Conservation (phyloP, 768 basidiomycete species). For the Lentinula lateritia region DNA sequence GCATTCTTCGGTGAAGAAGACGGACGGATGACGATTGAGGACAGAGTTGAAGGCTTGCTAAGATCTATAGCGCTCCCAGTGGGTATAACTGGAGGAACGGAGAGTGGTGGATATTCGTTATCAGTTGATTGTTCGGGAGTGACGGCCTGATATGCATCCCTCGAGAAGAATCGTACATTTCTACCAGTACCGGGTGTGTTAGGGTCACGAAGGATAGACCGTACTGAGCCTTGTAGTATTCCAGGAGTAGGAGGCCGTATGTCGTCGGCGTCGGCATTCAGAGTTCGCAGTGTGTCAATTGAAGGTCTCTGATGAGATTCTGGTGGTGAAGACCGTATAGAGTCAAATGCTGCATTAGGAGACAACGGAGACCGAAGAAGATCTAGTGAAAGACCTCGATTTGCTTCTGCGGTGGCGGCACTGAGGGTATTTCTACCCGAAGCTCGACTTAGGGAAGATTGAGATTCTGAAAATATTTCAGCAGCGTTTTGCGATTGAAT, state of each 20-base stretch:
- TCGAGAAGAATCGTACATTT: constrained; percentile 73
- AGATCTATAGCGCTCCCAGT: constrained; percentile 22
- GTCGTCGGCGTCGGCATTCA: constrained; percentile 10
- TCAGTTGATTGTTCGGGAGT: constrained; percentile 55
- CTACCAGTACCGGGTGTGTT: constrained; percentile 75
- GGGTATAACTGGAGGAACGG: constrained; percentile 16
- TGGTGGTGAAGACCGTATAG: constrained; percentile 6
- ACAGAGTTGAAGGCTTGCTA: constrained; percentile 20
- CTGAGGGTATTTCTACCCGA: constrained; percentile 2
- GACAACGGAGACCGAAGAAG: constrained; percentile 4
- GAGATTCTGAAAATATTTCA: constrained; percentile 8
- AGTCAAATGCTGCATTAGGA: not conserved
- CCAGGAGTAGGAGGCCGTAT: constrained; percentile 27
- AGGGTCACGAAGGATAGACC: constrained; percentile 67
- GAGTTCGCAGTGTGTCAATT: constrained; percentile 30
- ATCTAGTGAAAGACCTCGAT: constrained; percentile 11
- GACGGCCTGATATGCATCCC: constrained; percentile 59
- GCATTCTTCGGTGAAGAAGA: constrained; percentile 23
- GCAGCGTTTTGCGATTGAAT: constrained; percentile 18
- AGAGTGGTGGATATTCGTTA: constrained; percentile 15
- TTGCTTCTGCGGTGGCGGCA: constrained; percentile 11
- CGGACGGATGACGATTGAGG: constrained; percentile 19
- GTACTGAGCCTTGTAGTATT: constrained; percentile 46
- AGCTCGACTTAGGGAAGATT: constrained; percentile 13
- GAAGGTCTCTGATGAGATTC: constrained; percentile 27